Conservation (phyloP, 352 stramenopile species). For the Phytophthora brassicae region DNA sequence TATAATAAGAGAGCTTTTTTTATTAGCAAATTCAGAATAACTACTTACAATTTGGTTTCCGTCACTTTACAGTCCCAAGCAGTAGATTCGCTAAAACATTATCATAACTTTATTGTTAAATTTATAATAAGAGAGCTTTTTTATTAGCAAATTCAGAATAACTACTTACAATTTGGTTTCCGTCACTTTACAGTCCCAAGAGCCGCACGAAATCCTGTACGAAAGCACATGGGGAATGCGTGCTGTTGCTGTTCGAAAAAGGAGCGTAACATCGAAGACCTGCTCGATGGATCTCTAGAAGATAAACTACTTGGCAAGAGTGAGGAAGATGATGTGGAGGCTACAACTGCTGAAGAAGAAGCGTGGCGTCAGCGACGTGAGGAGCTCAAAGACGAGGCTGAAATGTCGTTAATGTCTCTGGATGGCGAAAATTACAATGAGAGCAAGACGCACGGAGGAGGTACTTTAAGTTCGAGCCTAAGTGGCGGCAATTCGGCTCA, state of each 20-base stretch:
- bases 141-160: too few species aligned
- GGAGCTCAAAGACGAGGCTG: conserved; percentile 27
- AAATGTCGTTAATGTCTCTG: conserved; percentile 21
- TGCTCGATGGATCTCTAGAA: conserved; percentile 45
- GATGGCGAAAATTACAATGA: conserved; percentile 11
- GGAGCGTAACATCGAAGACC: conserved; percentile 36
- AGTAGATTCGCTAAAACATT: too few species aligned
- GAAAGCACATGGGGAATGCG: conserved; percentile 34
- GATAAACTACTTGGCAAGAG: conserved; percentile 53
- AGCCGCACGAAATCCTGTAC: conserved; percentile 20
- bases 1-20: too few species aligned
- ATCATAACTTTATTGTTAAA: too few species aligned
- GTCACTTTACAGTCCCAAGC: conserved; percentile 15
- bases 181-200: conserved; percentile 13
- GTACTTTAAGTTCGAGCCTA: conserved; percentile 20
- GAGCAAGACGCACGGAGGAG: background rate
- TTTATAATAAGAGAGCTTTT: too few species aligned
- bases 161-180: too few species aligned
- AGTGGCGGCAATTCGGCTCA: conserved; percentile 26
- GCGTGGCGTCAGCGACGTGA: conserved; percentile 33
- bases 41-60: background rate
- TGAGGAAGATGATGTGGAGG: conserved; percentile 28
- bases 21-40: too few species aligned
- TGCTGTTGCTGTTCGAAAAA: conserved; percentile 51
- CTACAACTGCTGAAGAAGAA: conserved; percentile 29